These are phyloP conservation scores for Cutaneotrichosporon cyanovorans DNA, from an alignment of 1,284 basidiomycete species.

Conservation along the genomic window DNA sequence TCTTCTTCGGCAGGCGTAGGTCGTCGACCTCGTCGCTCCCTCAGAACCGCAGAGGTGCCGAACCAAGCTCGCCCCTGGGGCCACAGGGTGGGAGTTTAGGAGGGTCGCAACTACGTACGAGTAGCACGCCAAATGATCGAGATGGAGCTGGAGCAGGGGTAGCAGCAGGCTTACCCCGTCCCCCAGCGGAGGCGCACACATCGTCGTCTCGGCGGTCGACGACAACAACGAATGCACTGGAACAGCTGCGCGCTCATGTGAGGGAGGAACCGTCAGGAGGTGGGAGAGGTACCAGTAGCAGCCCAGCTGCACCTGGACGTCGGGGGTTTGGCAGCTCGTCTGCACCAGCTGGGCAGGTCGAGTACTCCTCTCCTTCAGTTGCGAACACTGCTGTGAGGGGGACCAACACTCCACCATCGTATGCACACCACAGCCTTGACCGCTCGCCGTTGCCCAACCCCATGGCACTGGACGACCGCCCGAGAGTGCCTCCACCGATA, in stretches of 20 bases:
- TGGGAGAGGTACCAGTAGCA: too few relatives aligned
- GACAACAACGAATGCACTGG: conserved; percentile 3
- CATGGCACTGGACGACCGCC: conserved; percentile 27
- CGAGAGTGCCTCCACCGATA: conserved; percentile 36
- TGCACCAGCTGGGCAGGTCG: background rate
- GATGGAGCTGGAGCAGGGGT: background rate
- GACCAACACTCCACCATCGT: conserved; percentile 24
- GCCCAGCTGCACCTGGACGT: background rate
- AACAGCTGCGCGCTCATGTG: conserved; percentile 2
- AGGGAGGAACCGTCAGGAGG: background rate
- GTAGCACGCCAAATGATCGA: background rate
- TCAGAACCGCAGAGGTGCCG: too few relatives aligned
- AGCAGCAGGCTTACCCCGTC: background rate
- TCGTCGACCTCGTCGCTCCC: too few relatives aligned
- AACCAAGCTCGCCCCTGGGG: too few relatives aligned
- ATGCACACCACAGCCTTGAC: conserved; percentile 31
- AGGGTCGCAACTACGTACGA: background rate
- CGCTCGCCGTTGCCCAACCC: conserved; percentile 28
- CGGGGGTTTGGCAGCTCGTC: background rate
- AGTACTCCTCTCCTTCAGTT: background rate
- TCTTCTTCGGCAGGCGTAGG: too few relatives aligned
- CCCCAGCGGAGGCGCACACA: background rate
- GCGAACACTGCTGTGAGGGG: background rate
- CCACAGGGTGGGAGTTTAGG: background rate
- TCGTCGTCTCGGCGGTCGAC: background rate